phyloP scores from a whole-genome alignment of 805 yeast species.

The Ogataea wickerhamii region DNA sequence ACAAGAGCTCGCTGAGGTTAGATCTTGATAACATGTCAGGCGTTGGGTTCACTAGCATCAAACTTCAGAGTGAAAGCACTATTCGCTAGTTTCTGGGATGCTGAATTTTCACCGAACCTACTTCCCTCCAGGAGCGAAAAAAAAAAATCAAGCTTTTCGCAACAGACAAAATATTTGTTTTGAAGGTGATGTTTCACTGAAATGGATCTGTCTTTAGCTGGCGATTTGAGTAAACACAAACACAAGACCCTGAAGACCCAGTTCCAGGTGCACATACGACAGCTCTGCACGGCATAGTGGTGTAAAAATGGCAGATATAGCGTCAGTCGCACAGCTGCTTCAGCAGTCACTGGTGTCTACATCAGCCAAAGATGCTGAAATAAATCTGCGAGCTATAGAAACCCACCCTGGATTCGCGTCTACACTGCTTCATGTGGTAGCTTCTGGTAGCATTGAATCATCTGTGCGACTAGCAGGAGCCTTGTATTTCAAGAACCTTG shows the following conservation, averaged over 20 bases:
- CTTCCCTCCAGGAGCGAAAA: no score
- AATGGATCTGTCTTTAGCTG: no score
- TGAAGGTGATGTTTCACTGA: no score
- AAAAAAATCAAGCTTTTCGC: no score
- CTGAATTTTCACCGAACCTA: no score
- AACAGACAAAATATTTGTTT: no score
- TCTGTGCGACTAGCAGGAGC: conserved; percentile 83
- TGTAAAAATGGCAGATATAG: conserved; percentile 41
- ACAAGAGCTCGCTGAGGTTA: conserved; percentile 24
- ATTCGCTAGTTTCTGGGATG: conserved; percentile 23
- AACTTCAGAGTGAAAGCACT: conserved; percentile 31
- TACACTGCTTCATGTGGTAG: conserved; percentile 71
- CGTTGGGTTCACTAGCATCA: conserved; percentile 33
- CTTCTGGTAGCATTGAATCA: conserved; percentile 48
- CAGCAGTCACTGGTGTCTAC: conserved; percentile 64
- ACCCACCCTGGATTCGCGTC: conserved; percentile 69
- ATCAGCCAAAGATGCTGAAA: conserved; percentile 66
- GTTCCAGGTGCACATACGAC: no score
- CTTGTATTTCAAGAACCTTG: conserved; percentile 81
- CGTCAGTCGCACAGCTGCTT: conserved; percentile 50
- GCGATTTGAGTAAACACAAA: no score
- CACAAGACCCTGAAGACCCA: no score
- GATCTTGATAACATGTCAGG: conserved; percentile 23
- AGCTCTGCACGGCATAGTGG: no score
- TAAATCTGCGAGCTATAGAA: conserved; percentile 60